Conservation (phyloP, 1,284 basidiomycete genomes). For the Singerocomus inundabilis region DNA sequence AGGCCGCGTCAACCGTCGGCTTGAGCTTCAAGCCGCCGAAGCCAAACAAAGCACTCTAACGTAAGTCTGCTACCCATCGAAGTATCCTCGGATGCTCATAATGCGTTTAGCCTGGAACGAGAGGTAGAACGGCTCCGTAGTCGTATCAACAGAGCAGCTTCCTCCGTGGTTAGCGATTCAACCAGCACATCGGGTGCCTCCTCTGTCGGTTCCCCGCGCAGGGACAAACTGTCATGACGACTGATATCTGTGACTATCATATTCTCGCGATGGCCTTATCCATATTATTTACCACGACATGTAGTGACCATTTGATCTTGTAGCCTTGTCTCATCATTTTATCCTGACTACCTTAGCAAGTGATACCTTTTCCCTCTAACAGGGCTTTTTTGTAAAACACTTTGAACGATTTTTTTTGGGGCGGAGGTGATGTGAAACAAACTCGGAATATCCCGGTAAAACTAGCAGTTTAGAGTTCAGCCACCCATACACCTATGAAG, state of each 20-base stretch:
- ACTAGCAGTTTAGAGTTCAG: slow-evolving; percentile 35
- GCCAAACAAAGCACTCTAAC: slow-evolving; percentile 67
- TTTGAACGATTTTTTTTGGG: background rate
- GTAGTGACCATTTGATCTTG: slow-evolving; percentile 20
- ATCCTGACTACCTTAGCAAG: background rate
- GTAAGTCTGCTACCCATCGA: slow-evolving; percentile 40
- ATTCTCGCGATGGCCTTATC: background rate
- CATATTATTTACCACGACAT: slow-evolving; percentile 1
- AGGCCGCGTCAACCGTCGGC: slow-evolving; percentile 68
- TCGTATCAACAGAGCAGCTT: slow-evolving; percentile 53
- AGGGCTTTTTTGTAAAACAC: too few relatives aligned
- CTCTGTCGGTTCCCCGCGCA: slow-evolving; percentile 35
- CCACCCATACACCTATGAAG: slow-evolving; percentile 16
- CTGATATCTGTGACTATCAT: background rate
- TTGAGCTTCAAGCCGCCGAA: slow-evolving; percentile 72
- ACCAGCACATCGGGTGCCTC: slow-evolving; percentile 23
- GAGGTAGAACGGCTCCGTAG: slow-evolving; percentile 70
- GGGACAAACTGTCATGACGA: slow-evolving; percentile 24
- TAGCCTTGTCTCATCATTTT: slow-evolving; percentile 18
- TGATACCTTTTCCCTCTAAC: background rate
- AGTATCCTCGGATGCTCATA: slow-evolving; percentile 5
- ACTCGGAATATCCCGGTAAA: slow-evolving; percentile 22
- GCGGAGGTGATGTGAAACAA: background rate
- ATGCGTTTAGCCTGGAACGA: slow-evolving; percentile 52
- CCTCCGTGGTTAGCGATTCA: slow-evolving; percentile 29